These are phyloP conservation scores for Coemansia sp. DNA, from an alignment of 192 early-diverging fungal species.

Conservation along the genomic window DNA sequence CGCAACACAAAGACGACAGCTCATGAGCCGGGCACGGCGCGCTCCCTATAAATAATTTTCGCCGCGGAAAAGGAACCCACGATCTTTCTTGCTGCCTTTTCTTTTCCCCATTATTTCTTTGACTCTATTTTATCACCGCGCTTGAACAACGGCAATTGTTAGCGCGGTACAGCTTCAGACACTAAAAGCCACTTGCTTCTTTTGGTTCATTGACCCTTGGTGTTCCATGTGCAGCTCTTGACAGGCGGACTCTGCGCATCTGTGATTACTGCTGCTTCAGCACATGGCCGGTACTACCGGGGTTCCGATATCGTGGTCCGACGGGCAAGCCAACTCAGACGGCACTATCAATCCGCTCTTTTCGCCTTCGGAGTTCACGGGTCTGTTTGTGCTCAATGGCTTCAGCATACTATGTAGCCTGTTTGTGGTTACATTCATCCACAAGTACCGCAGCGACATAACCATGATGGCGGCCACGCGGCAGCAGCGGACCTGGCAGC, in stretches of 20 bases:
- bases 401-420: conserved; percentile 43
- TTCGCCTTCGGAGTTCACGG: conserved; percentile 18
- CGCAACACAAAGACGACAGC: background rate
- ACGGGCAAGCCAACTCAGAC: background rate
- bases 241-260: background rate
- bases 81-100: background rate
- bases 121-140: background rate
- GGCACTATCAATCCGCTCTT: conserved; percentile 19
- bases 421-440: conserved; percentile 40
- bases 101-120: background rate
- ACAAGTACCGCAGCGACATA: conserved; percentile 41
- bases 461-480: conserved; percentile 31
- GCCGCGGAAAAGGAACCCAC: background rate
- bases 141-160: background rate
- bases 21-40: background rate
- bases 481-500: conserved; percentile 6
- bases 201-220: background rate
- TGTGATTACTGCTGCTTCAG: background rate
- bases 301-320: background rate
- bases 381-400: conserved; percentile 35
- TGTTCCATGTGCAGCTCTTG: background rate
- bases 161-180: background rate
- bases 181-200: background rate
- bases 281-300: background rate
- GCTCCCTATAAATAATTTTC: conserved; percentile 5